Conservation (phyloP, 169 alveolate species). For the Babesia caballi region DNA sequence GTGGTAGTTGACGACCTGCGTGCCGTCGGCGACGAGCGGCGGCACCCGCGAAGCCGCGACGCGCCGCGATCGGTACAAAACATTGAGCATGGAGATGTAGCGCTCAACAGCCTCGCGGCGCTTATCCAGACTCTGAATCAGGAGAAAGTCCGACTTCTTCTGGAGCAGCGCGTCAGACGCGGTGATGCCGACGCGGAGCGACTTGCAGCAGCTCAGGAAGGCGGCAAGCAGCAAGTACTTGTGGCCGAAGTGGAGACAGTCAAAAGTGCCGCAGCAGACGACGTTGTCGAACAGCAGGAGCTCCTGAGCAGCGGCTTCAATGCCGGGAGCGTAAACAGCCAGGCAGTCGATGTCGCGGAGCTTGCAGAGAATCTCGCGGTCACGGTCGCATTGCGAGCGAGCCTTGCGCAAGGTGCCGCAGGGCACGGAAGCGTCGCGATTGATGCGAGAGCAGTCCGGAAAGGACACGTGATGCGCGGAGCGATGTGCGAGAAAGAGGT, state of each 20-base stretch:
- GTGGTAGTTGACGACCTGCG: slow-evolving; percentile 8
- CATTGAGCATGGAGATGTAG: background rate
- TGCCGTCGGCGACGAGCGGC: background rate
- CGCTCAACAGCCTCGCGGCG: slow-evolving; percentile 23
- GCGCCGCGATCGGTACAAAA: background rate
- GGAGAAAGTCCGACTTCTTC: slow-evolving; percentile 8
- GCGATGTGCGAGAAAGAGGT: too few relatives aligned
- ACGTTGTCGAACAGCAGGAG: slow-evolving; percentile 30
- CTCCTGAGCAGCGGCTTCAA: slow-evolving; percentile 3
- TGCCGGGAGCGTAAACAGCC: background rate
- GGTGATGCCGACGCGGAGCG: slow-evolving; percentile 47
- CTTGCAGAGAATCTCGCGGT: background rate
- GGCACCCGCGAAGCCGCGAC: background rate
- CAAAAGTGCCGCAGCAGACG: slow-evolving; percentile 58
- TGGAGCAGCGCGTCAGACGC: slow-evolving; percentile 38
- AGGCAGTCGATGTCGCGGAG: slow-evolving; percentile 12
- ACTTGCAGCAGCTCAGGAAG: slow-evolving; percentile 23
- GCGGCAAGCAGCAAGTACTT: slow-evolving; percentile 52
- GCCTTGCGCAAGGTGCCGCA: too few relatives aligned
- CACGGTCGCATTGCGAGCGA: too few relatives aligned
- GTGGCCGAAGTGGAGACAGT: slow-evolving; percentile 63
- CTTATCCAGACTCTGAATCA: slow-evolving; percentile 21
- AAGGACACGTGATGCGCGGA: too few relatives aligned
- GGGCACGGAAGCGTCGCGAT: too few relatives aligned
- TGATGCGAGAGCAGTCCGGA: too few relatives aligned